These are phyloP conservation scores for Ilyonectria robusta DNA, from an alignment of 2,329 filamentous ascomycete species.

Conservation along the genomic window DNA sequence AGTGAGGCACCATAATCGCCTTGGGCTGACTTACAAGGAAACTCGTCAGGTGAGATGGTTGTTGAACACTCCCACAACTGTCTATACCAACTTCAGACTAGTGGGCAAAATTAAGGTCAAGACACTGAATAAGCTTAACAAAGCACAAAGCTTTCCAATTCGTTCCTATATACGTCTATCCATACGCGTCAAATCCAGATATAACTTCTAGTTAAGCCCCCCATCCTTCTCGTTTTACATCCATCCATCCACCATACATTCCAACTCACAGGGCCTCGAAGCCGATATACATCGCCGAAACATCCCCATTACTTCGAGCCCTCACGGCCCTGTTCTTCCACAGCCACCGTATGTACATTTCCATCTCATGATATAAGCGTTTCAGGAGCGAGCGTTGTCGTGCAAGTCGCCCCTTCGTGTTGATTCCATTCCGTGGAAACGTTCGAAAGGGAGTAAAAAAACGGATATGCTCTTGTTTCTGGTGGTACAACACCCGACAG, in stretches of 20 bases:
- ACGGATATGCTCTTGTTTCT: conserved; percentile 9
- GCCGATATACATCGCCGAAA: conserved; percentile 6
- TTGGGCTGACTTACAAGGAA: background rate
- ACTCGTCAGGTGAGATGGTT: background rate
- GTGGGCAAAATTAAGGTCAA: too few species aligned
- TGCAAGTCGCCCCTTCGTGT: conserved; percentile 15
- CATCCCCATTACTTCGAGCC: conserved; percentile 28
- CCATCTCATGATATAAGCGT: conserved; percentile 47
- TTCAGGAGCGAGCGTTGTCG: conserved; percentile 23
- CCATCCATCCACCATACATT: conserved; percentile 7
- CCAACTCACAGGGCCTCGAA: conserved; percentile 3
- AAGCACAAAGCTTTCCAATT: conserved; percentile 37
- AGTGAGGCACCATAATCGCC: background rate
- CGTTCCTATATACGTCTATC: conserved; percentile 45
- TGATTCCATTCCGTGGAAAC: conserved; percentile 18
- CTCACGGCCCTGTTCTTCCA: conserved; percentile 24
- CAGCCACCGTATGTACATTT: conserved; percentile 47
- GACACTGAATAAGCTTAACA: background rate
- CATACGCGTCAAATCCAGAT: conserved; percentile 31
- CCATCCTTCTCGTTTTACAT: background rate
- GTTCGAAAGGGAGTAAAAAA: conserved; percentile 21
- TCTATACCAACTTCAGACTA: too few species aligned
- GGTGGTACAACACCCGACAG: conserved; percentile 20
- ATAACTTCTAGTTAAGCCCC: conserved; percentile 28
- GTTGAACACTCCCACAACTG: background rate